A percentile compares a stretch with the other conserved stretches of the same genome.
These are phyloP conservation scores for Penicillium nucicola DNA, from an alignment of 495 filamentous ascomycete genomes.

Conservation along the genomic window DNA sequence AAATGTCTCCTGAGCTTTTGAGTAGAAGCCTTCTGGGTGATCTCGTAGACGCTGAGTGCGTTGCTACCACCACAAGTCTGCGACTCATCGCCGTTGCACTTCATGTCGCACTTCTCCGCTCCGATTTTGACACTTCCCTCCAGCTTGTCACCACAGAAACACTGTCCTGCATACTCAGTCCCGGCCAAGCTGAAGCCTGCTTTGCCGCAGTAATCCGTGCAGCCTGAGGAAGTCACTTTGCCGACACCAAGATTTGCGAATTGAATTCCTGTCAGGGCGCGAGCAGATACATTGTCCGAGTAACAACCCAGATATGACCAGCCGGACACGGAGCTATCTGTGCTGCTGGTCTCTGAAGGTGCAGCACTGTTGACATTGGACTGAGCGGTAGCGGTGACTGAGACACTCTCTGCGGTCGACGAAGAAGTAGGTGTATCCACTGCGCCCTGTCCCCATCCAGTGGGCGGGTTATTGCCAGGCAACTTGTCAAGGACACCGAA, in stretches of 20 bases:
- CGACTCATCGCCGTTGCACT: constrained; percentile 2
- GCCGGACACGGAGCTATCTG: constrained; percentile 3
- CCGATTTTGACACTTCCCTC: neutral
- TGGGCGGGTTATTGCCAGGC: constrained; percentile 44
- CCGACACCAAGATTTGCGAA: constrained; percentile 3
- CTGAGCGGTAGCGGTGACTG: neutral
- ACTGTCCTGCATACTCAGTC: constrained; percentile 5
- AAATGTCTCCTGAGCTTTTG: no score
- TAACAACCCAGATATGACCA: constrained; percentile 55
- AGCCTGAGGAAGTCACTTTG: constrained; percentile 3
- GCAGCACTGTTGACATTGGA: neutral
- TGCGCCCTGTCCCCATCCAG: constrained; percentile 10
- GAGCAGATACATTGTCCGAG: constrained; percentile 22
- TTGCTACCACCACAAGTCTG: constrained; percentile 3
- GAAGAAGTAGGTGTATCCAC: constrained; percentile 9
- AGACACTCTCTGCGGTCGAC: constrained; percentile 2
- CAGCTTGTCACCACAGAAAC: constrained; percentile 4
- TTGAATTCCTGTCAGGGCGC: constrained; percentile 3
- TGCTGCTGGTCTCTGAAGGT: neutral
- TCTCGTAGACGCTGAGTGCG: constrained; percentile 4
- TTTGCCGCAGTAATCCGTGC: neutral
- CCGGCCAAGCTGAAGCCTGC: constrained; percentile 1
- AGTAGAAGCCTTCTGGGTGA: neutral
- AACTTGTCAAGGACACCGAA: constrained; percentile 33
- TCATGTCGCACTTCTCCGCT: constrained; percentile 3